Conservation (phyloP, 2,329 filamentous ascomycete species). For the Fusarium subtropicale region DNA sequence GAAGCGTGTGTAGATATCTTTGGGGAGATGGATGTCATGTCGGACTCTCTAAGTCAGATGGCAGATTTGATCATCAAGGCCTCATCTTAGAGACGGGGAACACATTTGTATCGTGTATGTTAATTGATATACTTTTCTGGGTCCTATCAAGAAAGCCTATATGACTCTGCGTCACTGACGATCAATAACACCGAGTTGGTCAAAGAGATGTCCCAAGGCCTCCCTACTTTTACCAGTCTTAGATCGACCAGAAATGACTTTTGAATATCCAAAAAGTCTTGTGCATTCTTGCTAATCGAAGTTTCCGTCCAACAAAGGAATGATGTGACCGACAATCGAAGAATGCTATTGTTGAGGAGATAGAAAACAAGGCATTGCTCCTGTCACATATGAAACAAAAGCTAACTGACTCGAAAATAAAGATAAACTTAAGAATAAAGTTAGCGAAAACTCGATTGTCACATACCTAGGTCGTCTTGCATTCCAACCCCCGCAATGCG, state of each 20-base stretch:
- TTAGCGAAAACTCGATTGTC: constrained; percentile 1
- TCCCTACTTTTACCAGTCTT: background rate
- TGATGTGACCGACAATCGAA: background rate
- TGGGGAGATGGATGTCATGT: constrained; percentile 41
- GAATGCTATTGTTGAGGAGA: too few relatives aligned
- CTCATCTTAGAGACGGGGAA: background rate
- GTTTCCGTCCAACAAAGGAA: constrained; percentile 2
- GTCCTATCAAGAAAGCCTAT: too few relatives aligned
- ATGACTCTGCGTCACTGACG: too few relatives aligned
- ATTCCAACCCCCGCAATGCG: constrained; percentile 16
- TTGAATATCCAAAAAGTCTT: background rate
- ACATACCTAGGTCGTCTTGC: constrained; percentile 17
- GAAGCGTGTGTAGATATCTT: constrained; percentile 35
- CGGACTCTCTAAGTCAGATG: constrained; percentile 32
- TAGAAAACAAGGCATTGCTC: background rate
- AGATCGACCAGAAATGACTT: background rate
- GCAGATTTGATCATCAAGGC: constrained; percentile 34
- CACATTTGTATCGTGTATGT: rapidly evolving
- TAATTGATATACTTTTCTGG: background rate
- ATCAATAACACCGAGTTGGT: background rate
- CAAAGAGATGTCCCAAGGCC: too few relatives aligned
- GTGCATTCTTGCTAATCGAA: background rate
- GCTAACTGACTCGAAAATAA: background rate
- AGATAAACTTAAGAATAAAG: background rate
- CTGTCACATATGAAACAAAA: constrained; percentile 20